Percentiles rank a stretch among this genome's conserved stretches.
Evolutionary conservation across 176 grass and related monocot genomes (phyloP).

Genomic region (Triticum monococcum): DNA sequence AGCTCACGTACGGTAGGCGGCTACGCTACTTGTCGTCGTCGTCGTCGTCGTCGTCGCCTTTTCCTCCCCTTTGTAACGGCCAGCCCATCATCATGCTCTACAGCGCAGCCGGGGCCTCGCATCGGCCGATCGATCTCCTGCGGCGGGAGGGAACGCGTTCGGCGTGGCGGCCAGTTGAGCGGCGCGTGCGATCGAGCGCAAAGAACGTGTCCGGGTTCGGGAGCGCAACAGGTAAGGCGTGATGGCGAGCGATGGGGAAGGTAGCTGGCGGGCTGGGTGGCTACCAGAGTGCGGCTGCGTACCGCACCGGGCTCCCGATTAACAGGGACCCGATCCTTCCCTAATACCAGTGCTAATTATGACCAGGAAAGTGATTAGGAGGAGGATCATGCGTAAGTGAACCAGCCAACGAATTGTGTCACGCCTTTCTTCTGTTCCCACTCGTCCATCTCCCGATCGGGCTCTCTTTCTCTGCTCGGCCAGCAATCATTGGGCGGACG

Average conservation of each 20-base stretch:
- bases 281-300: no score
- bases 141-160: background rate
- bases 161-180: background rate
- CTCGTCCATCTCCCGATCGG: no score
- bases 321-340: no score
- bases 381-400: background rate
- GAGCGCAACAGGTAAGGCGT: background rate
- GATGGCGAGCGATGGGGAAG: background rate
- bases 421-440: background rate
- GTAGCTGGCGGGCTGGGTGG: background rate
- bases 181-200: background rate
- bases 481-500: background rate
- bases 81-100: background rate
- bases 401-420: background rate
- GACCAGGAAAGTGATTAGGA: background rate
- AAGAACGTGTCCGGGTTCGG: background rate
- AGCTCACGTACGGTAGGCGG: background rate
- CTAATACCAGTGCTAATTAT: background rate
- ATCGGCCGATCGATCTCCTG: no score
- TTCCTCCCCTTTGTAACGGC: constrained; percentile 27
- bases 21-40: background rate
- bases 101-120: background rate
- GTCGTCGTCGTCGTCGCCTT: background rate
- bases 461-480: background rate
- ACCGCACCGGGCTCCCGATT: no score